Percentiles rank a stretch among this genome's conserved stretches.
Conservation (phyloP, 78 protist genomes). For the Corallochytrium limacisporum region DNA sequence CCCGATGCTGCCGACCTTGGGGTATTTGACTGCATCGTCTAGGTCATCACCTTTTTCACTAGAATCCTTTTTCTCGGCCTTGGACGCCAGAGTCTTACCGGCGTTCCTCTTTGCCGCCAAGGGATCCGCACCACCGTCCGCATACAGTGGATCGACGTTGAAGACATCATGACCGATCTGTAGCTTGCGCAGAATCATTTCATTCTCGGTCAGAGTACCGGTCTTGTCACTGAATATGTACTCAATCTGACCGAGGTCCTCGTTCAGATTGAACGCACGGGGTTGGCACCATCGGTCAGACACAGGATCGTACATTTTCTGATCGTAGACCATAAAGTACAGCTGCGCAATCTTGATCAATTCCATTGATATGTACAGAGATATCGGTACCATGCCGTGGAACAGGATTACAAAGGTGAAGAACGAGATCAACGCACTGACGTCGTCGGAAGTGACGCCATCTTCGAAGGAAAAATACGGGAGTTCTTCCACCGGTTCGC, state of each 20-base stretch:
- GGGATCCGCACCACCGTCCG: neutral
- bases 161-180: constrained; percentile 33
- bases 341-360: neutral
- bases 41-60: too few relatives aligned
- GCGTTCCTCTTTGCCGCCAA: too few relatives aligned
- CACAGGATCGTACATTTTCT: neutral
- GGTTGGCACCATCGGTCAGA: neutral
- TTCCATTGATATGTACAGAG: constrained; percentile 31
- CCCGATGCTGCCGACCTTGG: too few relatives aligned
- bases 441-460: neutral
- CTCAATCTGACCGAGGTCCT: constrained; percentile 25
- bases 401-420: neutral
- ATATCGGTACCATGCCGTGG: constrained; percentile 28
- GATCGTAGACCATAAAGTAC: neutral
- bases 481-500: neutral
- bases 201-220: constrained; percentile 28
- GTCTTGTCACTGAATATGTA: constrained; percentile 38
- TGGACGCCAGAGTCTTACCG: too few relatives aligned
- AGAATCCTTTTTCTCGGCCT: too few relatives aligned
- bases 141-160: neutral
- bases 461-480: neutral
- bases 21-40: too few relatives aligned
- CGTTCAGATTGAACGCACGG: constrained; percentile 23
- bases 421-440: neutral
- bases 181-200: constrained; percentile 31